phyloP scores from a whole-genome alignment of 2,329 filamentous ascomycete species.

The Colletotrichum lini region DNA sequence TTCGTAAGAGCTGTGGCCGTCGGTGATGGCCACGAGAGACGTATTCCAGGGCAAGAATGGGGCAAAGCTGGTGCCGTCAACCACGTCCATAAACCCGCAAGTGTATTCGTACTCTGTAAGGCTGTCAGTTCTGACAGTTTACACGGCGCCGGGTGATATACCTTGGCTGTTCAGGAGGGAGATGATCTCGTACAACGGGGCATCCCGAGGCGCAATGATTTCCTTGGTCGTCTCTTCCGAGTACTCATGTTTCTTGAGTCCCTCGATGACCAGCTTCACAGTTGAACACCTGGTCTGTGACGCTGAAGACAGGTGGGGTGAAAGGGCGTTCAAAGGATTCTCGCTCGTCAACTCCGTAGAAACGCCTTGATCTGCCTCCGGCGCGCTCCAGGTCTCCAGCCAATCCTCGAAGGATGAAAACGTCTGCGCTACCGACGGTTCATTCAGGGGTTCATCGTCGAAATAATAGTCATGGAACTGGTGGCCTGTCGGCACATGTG shows the following conservation, averaged over 20 bases:
- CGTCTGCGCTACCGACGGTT: neutral
- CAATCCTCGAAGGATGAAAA: neutral
- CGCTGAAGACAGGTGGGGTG: no score
- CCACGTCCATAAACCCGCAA: neutral
- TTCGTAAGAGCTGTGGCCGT: neutral
- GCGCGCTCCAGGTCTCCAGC: neutral
- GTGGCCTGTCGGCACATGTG: neutral
- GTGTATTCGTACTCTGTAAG: neutral
- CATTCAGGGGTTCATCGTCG: neutral
- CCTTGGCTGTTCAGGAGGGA: no score
- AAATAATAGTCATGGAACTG: neutral
- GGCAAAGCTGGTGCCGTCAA: neutral
- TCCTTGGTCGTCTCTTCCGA: no score
- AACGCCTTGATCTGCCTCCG: neutral
- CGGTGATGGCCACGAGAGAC: constrained; percentile 7
- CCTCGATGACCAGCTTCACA: no score
- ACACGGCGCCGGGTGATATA: no score
- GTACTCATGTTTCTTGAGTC: no score
- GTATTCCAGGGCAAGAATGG: constrained; percentile 9
- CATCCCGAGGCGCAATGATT: no score
- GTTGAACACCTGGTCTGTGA: no score
- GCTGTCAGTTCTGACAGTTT: no score
- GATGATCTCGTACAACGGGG: no score
- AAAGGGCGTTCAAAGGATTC: neutral
- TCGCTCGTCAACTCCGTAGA: neutral